Base-by-base conservation (phyloP, 2,329 filamentous ascomycete species). In the Bimuria novae-zelandiae region DNA sequence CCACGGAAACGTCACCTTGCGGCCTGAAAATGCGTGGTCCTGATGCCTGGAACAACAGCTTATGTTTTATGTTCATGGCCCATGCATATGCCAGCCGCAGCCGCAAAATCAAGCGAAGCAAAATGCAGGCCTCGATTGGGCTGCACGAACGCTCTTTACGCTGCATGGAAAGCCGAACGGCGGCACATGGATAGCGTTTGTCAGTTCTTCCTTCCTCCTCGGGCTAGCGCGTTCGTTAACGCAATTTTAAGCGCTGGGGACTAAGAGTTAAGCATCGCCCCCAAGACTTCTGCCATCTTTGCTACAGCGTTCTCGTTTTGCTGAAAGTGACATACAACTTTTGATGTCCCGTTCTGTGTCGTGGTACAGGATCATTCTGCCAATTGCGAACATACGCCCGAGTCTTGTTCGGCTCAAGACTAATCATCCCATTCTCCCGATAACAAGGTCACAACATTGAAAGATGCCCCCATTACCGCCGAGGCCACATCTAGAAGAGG, bases 151-250 rank as follows among this genome's bases (percentile, higher is more conserved):
- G 40, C 11, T 17, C 27, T 30, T 14, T 30, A 11, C 7, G 16
- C 27, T 11, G 11, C n/a, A 23, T 25, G 7, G 29, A 19, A 7
- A 23, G 12, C 27, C 16, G 25, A 21, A 22, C 27, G 27, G 33
- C 23, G 23, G 23, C 21, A 8, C 21, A 21, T 43, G 16, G 23
- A n/a, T n/a, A n/a, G n/a, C n/a, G n/a, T n/a, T 33, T 21, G 7
- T 27, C 22, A 16, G n/a, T 21, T n/a, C 23, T 39, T 37, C 33
- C 44, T 47, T 47, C 44, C 44, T 8, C n/a, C 27, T 39, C 22
- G 7, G 14, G 44, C 16, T 39, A 39, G 44, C 30, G 23, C 10
- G 4, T n/a, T 10, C 33, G 29, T 16, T 47, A 47, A 33, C 22
- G 44, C 10, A 11, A 36, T 17, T 16, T 5, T 12, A 14, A 7